A percentile compares a stretch with the other conserved stretches of the same genome.
These are phyloP conservation scores for Aspergillus sp. DNA, from an alignment of 2,329 filamentous ascomycete genomes.

Conservation along the genomic window DNA sequence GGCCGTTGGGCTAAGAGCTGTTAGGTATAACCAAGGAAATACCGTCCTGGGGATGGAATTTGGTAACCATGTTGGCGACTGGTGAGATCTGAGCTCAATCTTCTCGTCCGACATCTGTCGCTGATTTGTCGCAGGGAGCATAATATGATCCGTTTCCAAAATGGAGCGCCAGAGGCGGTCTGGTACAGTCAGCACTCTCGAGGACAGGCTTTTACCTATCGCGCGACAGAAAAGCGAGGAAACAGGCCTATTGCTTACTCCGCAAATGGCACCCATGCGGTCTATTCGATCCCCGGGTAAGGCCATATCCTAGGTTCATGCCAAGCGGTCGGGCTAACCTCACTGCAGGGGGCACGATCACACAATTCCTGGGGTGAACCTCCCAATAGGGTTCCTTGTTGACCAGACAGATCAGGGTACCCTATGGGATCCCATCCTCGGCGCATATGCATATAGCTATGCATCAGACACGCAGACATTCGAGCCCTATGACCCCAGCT, in stretches of 20 bases:
- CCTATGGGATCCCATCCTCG: constrained; percentile 64
- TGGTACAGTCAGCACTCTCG: constrained; percentile 68
- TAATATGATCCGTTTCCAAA: constrained; percentile 67
- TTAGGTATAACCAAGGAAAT: constrained; percentile 59
- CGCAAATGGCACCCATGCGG: constrained; percentile 66
- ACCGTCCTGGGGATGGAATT: constrained; percentile 55
- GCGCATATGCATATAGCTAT: constrained; percentile 62
- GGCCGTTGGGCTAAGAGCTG: constrained; percentile 4
- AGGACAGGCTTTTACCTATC: constrained; percentile 67
- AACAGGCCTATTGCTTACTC: constrained; percentile 62
- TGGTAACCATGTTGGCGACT: constrained; percentile 67
- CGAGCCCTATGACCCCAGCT: constrained; percentile 49
- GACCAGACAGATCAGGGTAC: constrained; percentile 60
- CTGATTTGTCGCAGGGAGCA: constrained; percentile 57
- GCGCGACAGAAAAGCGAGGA: constrained; percentile 58
- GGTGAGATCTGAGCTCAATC: constrained; percentile 41
- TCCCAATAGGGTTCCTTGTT: constrained; percentile 58
- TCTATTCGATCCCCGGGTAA: constrained; percentile 62
- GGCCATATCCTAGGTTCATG: background rate
- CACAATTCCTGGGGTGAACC: constrained; percentile 63
- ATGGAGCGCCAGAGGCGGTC: constrained; percentile 58
- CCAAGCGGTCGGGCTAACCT: background rate
- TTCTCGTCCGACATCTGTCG: background rate
- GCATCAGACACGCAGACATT: constrained; percentile 49
- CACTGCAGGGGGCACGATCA: constrained; percentile 61